A percentile compares a stretch with the other conserved stretches of the same genome.
These are phyloP conservation scores for Oryza coarctata DNA, from an alignment of 176 grass and related monocot genomes.

Conservation along the genomic window DNA sequence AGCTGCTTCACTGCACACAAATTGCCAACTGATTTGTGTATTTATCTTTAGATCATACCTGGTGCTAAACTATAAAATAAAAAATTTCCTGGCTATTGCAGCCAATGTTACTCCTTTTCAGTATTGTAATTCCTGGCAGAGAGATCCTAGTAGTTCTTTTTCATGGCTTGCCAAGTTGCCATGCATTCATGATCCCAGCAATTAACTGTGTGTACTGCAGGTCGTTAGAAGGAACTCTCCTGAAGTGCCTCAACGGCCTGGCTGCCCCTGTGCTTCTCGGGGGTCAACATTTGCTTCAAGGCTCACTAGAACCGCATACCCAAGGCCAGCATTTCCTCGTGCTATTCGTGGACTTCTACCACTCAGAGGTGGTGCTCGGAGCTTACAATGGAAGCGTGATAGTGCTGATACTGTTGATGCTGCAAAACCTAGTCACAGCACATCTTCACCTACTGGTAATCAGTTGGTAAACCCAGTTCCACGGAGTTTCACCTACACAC, in stretches of 20 bases:
- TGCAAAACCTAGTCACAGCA: slow-evolving; percentile 39
- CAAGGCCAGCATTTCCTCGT: slow-evolving; percentile 47
- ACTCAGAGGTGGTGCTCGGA: slow-evolving; percentile 67
- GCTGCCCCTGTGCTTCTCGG: slow-evolving; percentile 42
- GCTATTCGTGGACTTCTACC: slow-evolving; percentile 44
- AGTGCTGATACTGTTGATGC: slow-evolving; percentile 23
- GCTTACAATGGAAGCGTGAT: slow-evolving; percentile 87
- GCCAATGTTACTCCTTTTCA: not conserved
- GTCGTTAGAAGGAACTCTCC: slow-evolving; percentile 64
- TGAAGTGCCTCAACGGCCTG: slow-evolving; percentile 55
- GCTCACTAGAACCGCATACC: slow-evolving; percentile 57
- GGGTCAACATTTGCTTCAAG: slow-evolving; percentile 59
- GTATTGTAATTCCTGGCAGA: not conserved
- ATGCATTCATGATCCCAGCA: not conserved
- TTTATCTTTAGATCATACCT: not conserved
- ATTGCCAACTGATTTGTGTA: not conserved
- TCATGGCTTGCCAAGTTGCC: slow-evolving; percentile 1
- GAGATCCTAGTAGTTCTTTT: slow-evolving; percentile 6
- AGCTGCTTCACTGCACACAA: not conserved
- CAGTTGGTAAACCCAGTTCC: slow-evolving; percentile 14
- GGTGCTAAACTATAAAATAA: slow-evolving; percentile 2
- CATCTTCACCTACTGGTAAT: slow-evolving; percentile 23
- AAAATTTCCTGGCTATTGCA: not conserved
- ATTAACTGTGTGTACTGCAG: slow-evolving; percentile 39
- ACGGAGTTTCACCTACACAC: slow-evolving; percentile 77